These are phyloP conservation scores for Fusarium citri DNA, from an alignment of 2,329 filamentous ascomycete genomes.

Conservation along the genomic window DNA sequence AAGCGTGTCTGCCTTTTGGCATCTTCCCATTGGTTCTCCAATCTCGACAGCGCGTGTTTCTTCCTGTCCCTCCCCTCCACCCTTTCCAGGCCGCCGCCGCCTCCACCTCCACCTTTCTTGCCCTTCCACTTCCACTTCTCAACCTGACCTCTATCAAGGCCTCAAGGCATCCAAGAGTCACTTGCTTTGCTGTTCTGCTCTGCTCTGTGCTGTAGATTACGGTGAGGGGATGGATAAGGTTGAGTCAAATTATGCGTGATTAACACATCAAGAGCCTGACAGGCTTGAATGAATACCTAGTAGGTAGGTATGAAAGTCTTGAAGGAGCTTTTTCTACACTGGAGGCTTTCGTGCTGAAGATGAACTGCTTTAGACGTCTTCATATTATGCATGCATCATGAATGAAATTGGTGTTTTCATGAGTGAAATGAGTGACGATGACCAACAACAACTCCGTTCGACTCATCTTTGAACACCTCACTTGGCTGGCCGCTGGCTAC, in stretches of 20 bases:
- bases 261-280: background rate
- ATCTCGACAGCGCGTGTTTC: conserved; percentile 38
- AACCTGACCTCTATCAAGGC: conserved; percentile 16
- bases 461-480: conserved; percentile 36
- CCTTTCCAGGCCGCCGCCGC: conserved; percentile 26
- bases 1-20: conserved; percentile 45
- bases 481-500: conserved; percentile 16
- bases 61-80: conserved; percentile 27
- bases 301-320: background rate
- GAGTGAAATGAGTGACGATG: conserved; percentile 13
- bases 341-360: background rate
- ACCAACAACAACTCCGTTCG: conserved; percentile 34
- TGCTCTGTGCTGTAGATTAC: conserved; percentile 3
- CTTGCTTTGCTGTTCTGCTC: conserved; percentile 14
- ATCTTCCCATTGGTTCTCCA: conserved; percentile 34
- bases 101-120: conserved; percentile 38
- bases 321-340: background rate
- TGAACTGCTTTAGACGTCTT: background rate
- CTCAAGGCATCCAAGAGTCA: conserved; percentile 30
- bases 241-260: conserved; percentile 14
- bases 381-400: background rate
- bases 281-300: background rate
- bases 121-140: conserved; percentile 27
- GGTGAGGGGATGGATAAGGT: conserved; percentile 20
- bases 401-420: conserved; percentile 3